Evolutionary conservation across 2,329 filamentous ascomycete species (phyloP), one percentile per base, ranked within the genome.

Genomic region (Decorospora gaudefroyi): DNA sequence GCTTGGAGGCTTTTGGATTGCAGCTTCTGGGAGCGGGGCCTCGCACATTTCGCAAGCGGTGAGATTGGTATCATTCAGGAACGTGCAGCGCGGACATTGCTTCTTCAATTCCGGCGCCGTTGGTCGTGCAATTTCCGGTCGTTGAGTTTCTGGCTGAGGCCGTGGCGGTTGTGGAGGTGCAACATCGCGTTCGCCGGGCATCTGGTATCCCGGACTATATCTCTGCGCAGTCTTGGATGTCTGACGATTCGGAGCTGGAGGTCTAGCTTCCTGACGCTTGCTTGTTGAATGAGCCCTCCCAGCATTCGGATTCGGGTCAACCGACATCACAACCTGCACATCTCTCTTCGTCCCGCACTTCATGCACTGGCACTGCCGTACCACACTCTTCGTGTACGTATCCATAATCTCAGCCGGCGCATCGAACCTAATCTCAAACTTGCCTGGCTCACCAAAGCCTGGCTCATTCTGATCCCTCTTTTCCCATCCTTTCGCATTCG

Each of bases 271-370:
- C n/a, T 46, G 52, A 4, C 52, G 53, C 28, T 27, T 44, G 12
- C 49, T 53, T 12, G 47, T 18, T 8, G 47, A 38, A 16, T 10
- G 35, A 13, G n/a, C 12, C 17, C 12, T 21, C 27, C 58, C 59
- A 19, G 40, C 42, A 9, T 41, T 49, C 2, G 59, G 58, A 38
- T 42, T 58, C 1, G 66, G 67, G 51, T 70, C 67, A 11, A 70
- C 46, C 6, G 64, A 67, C 12, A 70, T 57, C 1, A 62, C 49
- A 10, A 70, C 62, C 22, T 59, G 59, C 2, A 70, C 66, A 51
- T 69, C 66, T 38, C 67, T 55, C 22, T 60, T 61, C 8, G 57
- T 62, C 2, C 66, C 67, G 39, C 67, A 70, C 44, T 69, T 69
- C 47, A 67, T 49, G 29, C 67, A 70, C 45, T 67, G 57, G 31